Conservation (phyloP, 306 rosid genomes). For the Lathyrus aphaca region DNA sequence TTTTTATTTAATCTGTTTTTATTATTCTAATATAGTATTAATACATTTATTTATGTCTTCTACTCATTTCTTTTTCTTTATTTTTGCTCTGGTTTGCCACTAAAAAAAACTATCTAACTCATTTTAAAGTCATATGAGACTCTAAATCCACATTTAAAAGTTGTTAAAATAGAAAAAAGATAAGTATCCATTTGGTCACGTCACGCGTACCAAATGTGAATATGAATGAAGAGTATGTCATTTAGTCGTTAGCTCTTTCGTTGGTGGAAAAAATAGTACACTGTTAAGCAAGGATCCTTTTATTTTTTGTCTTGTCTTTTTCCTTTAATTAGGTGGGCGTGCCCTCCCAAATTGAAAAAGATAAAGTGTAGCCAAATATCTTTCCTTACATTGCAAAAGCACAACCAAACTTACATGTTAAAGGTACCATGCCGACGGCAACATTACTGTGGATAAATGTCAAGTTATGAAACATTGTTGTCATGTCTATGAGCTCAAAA, state of each 20-base stretch:
- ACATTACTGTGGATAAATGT: constrained; percentile 37
- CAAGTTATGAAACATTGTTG: constrained; percentile 30
- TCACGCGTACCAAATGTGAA: constrained; percentile 14
- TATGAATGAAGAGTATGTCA: background rate
- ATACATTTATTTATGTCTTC: too few relatives aligned
- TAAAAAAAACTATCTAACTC: background rate
- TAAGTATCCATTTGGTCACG: constrained; percentile 8
- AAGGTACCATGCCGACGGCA: constrained; percentile 40
- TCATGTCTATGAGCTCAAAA: constrained; percentile 38
- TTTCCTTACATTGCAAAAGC: constrained; percentile 35
- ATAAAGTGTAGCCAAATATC: constrained; percentile 32
- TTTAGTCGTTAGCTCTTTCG: background rate
- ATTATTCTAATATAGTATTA: too few relatives aligned
- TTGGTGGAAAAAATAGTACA: constrained; percentile 35
- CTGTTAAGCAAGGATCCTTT: constrained; percentile 20
- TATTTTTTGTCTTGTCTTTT: constrained; percentile 15
- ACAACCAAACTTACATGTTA: constrained; percentile 22
- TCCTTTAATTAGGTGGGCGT: constrained; percentile 44
- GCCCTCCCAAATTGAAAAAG: constrained; percentile 41
- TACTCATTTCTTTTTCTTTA: too few relatives aligned
- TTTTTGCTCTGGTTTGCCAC: too few relatives aligned
- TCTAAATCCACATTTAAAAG: background rate
- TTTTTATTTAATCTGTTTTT: too few relatives aligned
- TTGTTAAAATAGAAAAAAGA: background rate
- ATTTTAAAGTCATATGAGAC: background rate